phyloP scores from a whole-genome alignment of 805 yeast genomes.

The Candida sithepensis region DNA sequence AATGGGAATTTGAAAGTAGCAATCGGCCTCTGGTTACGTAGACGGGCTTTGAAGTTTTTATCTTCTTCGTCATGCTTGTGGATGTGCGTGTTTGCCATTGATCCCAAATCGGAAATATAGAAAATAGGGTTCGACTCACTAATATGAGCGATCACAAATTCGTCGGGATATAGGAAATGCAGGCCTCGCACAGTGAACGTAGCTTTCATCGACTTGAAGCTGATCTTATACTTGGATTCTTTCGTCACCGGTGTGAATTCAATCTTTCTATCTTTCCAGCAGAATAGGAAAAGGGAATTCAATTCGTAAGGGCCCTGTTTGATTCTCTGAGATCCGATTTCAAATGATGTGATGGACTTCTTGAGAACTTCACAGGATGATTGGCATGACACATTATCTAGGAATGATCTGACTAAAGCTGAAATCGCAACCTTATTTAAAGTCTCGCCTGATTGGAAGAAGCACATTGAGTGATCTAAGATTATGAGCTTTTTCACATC shows the following conservation, averaged over 20 bases:
- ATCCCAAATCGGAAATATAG: constrained; percentile 25
- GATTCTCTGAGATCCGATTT: constrained; percentile 67
- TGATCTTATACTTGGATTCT: constrained; percentile 18
- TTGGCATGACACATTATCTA: constrained; percentile 39
- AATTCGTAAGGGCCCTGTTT: constrained; percentile 54
- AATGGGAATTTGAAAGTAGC: constrained; percentile 24
- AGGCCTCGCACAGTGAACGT: constrained; percentile 21
- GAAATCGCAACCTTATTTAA: constrained; percentile 63
- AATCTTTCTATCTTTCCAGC: constrained; percentile 49
- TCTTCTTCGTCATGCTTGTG: constrained; percentile 21
- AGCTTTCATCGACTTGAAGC: constrained; percentile 27
- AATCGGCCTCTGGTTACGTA: constrained; percentile 26
- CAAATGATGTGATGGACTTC: constrained; percentile 55
- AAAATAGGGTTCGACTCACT: constrained; percentile 26
- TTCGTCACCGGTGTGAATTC: constrained; percentile 31
- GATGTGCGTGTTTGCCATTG: constrained; percentile 26
- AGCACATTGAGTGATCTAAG: constrained; percentile 49
- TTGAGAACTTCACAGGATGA: background rate
- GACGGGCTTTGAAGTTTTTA: constrained; percentile 23
- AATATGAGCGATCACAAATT: constrained; percentile 27
- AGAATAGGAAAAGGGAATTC: constrained; percentile 47
- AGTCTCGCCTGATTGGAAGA: constrained; percentile 55
- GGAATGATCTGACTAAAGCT: constrained; percentile 56
- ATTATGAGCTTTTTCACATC: constrained; percentile 61
- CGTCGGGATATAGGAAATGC: constrained; percentile 26